A percentile compares a stretch with the other conserved stretches of the same genome.
Conservation (phyloP, 140 eudicot genomes). For the Oenanthe javanica region DNA sequence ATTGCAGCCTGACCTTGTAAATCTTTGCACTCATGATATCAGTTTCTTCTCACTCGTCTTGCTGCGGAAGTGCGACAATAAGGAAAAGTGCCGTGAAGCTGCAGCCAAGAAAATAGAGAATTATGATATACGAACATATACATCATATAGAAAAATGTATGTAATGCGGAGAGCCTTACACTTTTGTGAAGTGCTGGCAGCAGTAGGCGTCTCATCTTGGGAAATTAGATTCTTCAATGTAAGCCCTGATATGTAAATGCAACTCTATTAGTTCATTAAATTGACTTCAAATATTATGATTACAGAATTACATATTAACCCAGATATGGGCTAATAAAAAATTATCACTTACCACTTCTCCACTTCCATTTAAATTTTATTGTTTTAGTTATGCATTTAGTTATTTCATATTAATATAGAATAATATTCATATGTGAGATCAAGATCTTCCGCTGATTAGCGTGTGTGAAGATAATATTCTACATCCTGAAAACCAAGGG, state of each 20-base stretch:
- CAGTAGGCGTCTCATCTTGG: conserved; percentile 47
- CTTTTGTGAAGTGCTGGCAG: conserved; percentile 39
- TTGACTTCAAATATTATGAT: not conserved
- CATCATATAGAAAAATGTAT: not conserved
- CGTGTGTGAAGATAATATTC: not conserved
- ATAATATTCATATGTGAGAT: not conserved
- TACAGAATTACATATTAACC: not conserved
- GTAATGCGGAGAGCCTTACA: conserved; percentile 31
- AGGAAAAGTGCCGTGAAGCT: conserved; percentile 78
- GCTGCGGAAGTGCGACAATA: conserved; percentile 62
- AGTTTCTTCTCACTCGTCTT: conserved; percentile 59
- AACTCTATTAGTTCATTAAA: not conserved
- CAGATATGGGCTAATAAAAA: not conserved
- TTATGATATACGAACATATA: not conserved
- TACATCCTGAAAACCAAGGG: not conserved
- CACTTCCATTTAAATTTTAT: not conserved
- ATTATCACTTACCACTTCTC: not conserved
- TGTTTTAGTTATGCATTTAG: not conserved
- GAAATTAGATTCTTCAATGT: conserved; percentile 72
- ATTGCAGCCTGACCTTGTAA: not conserved
- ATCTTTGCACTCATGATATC: conserved; percentile 22
- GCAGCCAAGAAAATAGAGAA: conserved; percentile 9
- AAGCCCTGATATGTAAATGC: conserved; percentile 26
- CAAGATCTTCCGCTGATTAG: not conserved
- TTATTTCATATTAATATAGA: not conserved